These are phyloP conservation scores for Mycena polygramma DNA, from an alignment of 768 basidiomycete species.

Conservation along the genomic window DNA sequence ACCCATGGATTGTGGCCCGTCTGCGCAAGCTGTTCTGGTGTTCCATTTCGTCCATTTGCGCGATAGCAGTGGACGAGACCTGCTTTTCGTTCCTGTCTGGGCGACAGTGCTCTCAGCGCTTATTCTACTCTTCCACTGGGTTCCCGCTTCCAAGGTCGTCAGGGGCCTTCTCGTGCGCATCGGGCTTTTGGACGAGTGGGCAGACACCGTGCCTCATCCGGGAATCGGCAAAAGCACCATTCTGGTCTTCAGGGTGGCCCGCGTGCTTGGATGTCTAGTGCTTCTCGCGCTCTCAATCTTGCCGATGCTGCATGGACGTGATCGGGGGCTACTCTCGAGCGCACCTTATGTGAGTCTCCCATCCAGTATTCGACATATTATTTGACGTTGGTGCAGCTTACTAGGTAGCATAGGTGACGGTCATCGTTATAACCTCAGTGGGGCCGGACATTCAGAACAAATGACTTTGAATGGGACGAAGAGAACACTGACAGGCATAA, in stretches of 20 bases:
- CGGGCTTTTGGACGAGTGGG: neutral
- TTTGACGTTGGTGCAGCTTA: too few species aligned
- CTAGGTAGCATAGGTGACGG: constrained; percentile 59
- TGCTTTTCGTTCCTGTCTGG: too few species aligned
- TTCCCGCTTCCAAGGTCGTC: constrained; percentile 2
- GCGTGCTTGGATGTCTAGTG: too few species aligned
- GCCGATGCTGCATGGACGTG: too few species aligned
- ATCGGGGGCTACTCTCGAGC: too few species aligned
- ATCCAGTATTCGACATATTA: too few species aligned
- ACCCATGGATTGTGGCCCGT: too few species aligned
- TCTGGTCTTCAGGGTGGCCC: constrained; percentile 58
- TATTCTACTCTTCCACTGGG: constrained; percentile 6
- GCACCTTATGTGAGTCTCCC: too few species aligned
- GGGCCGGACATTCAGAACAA: constrained; percentile 31
- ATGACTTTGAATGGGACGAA: neutral
- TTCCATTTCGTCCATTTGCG: too few species aligned
- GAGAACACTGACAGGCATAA: constrained; percentile 36
- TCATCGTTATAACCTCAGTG: constrained; percentile 53
- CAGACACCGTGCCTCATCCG: neutral
- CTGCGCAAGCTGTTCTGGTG: too few species aligned
- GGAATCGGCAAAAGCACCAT: constrained; percentile 43
- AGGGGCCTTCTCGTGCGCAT: neutral
- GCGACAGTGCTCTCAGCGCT: neutral
- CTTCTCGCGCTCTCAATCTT: too few species aligned
- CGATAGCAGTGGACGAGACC: too few species aligned